These are phyloP conservation scores for Auricularia heimuer DNA, from an alignment of 768 basidiomycete species.

Conservation along the genomic window DNA sequence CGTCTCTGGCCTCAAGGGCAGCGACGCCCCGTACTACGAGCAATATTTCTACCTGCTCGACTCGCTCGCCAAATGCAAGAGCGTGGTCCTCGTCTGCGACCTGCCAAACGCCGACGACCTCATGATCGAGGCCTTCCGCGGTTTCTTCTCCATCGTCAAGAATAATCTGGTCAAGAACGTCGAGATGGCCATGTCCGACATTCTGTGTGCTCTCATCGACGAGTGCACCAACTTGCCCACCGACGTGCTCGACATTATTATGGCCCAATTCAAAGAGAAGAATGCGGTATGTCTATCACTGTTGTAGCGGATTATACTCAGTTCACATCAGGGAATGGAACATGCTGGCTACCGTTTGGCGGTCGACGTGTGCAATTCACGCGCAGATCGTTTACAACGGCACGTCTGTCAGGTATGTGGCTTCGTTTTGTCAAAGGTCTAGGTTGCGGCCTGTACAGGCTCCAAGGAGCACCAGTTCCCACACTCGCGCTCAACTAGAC, in stretches of 20 bases:
- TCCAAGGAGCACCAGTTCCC: conserved; percentile 2
- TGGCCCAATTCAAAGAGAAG: conserved; percentile 78
- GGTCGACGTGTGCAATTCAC: conserved; percentile 72
- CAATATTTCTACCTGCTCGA: conserved; percentile 95
- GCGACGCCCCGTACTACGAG: conserved; percentile 76
- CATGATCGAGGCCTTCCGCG: conserved; percentile 71
- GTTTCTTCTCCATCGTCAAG: conserved; percentile 71
- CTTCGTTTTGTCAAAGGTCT: conserved; percentile 27
- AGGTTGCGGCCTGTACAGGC: conserved; percentile 15
- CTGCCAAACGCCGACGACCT: conserved; percentile 80
- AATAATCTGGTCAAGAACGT: conserved; percentile 71
- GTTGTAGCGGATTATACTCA: neutral
- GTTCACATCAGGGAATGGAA: conserved; percentile 42
- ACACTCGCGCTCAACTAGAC: too few species aligned
- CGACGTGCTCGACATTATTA: conserved; percentile 69
- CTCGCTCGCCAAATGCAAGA: conserved; percentile 88
- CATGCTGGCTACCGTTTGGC: conserved; percentile 75
- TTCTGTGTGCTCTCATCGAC: conserved; percentile 81
- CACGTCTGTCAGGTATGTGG: conserved; percentile 55
- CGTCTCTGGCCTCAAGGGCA: conserved; percentile 56
- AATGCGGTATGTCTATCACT: conserved; percentile 41
- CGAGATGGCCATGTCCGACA: conserved; percentile 78
- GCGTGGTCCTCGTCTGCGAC: conserved; percentile 88
- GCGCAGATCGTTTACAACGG: conserved; percentile 79
- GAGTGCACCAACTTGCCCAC: conserved; percentile 69